phyloP scores from a whole-genome alignment of 1,284 basidiomycete species.

The Rhodotorula sp. region DNA sequence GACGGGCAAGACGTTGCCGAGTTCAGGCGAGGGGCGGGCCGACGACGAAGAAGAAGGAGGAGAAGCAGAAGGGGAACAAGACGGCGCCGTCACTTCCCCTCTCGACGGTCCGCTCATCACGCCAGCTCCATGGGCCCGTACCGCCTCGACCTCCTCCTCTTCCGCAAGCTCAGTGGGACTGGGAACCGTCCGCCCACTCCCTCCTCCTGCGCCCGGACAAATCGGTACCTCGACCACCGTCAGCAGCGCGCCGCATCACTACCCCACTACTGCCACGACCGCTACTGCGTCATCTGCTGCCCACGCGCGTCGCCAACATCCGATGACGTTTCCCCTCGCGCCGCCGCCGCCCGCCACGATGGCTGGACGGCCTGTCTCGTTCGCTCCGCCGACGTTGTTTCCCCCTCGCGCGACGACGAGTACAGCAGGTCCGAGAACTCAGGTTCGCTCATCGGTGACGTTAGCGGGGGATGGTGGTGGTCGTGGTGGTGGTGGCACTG shows the following conservation, averaged over 20 bases:
- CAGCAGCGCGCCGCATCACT: background rate
- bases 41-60: slow-evolving; percentile 13
- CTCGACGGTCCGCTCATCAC: background rate
- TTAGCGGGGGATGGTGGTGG: background rate
- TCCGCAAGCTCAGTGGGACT: no score
- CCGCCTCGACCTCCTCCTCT: background rate
- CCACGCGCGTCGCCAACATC: slow-evolving; percentile 3
- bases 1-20: slow-evolving; percentile 26
- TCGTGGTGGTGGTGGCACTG: background rate
- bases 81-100: no score
- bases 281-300: no score
- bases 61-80: background rate
- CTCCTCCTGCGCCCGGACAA: background rate
- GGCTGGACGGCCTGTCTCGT: background rate
- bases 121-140: background rate
- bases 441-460: background rate
- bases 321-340: slow-evolving; percentile 4
- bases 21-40: slow-evolving; percentile 18
- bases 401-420: slow-evolving; percentile 1
- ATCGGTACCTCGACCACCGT: background rate
- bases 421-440: background rate
- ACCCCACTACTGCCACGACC: background rate
- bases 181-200: background rate
- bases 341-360: background rate
- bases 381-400: slow-evolving; percentile 8